A percentile compares a stretch with the other conserved stretches of the same genome.
Conservation (phyloP, 129 eudicot species). For the Saussurea involucrata region DNA sequence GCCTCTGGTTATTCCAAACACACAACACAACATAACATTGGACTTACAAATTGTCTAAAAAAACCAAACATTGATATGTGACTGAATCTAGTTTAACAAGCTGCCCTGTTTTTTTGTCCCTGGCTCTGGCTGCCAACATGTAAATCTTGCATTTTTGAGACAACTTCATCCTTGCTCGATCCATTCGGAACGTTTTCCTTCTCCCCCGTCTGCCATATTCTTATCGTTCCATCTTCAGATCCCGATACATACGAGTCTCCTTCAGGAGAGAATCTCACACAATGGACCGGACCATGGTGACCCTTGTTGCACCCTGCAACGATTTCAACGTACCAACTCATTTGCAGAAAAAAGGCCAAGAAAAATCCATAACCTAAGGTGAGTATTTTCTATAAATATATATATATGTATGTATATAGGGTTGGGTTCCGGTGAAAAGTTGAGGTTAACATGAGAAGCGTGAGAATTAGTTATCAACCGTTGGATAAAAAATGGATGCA, state of each 20-base stretch:
- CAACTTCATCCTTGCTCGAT: constrained; percentile 15
- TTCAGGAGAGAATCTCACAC: constrained; percentile 46
- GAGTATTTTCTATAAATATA: no score
- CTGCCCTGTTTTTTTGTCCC: not conserved
- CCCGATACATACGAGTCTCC: constrained; percentile 57
- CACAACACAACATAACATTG: not conserved
- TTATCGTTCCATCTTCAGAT: constrained; percentile 53
- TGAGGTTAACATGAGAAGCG: no score
- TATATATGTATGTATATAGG: not conserved
- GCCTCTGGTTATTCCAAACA: not conserved
- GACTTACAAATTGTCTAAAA: not conserved
- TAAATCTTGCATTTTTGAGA: not conserved
- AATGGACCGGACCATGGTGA: constrained; percentile 59
- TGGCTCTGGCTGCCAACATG: not conserved
- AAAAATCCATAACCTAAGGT: not conserved
- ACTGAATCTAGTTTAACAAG: not conserved
- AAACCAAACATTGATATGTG: not conserved
- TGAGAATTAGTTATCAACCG: no score
- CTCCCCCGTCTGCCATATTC: constrained; percentile 47
- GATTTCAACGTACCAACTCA: not conserved
- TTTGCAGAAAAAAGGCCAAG: not conserved
- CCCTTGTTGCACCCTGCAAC: constrained; percentile 55
- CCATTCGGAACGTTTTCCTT: constrained; percentile 40
- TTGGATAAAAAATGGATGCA: no score
- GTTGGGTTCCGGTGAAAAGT: no score